Percentiles rank a stretch among this genome's conserved stretches.
phyloP scores from a whole-genome alignment of 345 rosid genomes.

The Camelina laxa region DNA sequence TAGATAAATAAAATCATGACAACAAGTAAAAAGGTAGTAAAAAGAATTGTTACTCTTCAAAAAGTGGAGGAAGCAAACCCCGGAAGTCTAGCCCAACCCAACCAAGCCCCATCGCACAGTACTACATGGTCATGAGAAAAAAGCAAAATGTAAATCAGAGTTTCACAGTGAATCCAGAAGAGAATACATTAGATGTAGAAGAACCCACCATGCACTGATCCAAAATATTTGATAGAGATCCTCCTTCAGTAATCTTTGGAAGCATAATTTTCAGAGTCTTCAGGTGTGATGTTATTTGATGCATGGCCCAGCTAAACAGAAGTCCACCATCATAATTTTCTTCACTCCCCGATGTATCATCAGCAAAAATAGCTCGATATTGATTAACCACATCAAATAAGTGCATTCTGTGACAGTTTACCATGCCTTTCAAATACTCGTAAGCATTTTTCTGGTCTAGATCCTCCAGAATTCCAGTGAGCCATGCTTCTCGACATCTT shows the following conservation, averaged over 20 bases:
- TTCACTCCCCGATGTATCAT: conserved; percentile 96
- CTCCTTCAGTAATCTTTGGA: conserved; percentile 96
- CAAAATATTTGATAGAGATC: conserved; percentile 87
- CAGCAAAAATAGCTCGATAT: conserved; percentile 94
- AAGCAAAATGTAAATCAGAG: conserved; percentile 30
- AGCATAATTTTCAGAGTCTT: conserved; percentile 94
- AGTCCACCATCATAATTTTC: conserved; percentile 94
- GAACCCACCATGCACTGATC: conserved; percentile 88
- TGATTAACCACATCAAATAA: conserved; percentile 97
- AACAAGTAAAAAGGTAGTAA: background rate
- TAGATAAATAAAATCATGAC: conserved; percentile 9
- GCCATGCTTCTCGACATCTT: conserved; percentile 99
- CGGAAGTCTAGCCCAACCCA: conserved; percentile 97
- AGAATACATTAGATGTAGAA: conserved; percentile 16
- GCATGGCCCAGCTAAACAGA: conserved; percentile 98
- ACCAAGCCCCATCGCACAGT: conserved; percentile 96
- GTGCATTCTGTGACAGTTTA: conserved; percentile 83
- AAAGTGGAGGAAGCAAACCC: conserved; percentile 90
- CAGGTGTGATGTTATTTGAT: conserved; percentile 93
- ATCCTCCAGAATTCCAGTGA: conserved; percentile 95
- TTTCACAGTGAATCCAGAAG: conserved; percentile 5
- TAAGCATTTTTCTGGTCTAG: conserved; percentile 87
- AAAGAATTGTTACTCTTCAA: conserved; percentile 72
- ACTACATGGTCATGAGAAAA: conserved; percentile 50
- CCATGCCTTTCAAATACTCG: conserved; percentile 92